These are phyloP conservation scores for Umbelopsis sp. DNA, from an alignment of 192 early-diverging fungal species.

Conservation along the genomic window DNA sequence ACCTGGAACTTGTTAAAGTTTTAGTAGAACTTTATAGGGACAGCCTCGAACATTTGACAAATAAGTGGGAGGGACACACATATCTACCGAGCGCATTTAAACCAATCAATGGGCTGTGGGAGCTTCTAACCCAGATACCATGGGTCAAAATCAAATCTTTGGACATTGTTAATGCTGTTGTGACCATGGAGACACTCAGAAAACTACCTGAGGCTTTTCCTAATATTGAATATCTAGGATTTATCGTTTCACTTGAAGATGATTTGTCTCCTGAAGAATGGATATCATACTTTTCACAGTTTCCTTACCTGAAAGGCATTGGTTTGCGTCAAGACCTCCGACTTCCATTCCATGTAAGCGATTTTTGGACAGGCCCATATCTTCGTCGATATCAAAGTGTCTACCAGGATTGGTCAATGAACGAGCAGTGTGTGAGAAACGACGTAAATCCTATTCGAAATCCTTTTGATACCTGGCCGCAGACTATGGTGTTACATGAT, in stretches of 20 bases:
- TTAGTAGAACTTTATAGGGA: not conserved
- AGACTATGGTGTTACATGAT: conserved; percentile 5
- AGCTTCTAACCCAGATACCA: not conserved
- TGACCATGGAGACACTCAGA: not conserved
- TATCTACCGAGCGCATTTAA: conserved; percentile 5
- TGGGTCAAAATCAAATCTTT: conserved; percentile 5
- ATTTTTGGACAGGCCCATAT: conserved; percentile 9
- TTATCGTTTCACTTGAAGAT: not conserved
- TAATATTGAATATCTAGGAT: conserved; percentile 1
- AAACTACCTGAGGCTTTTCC: not conserved
- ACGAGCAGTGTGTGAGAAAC: not conserved
- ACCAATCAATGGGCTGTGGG: not conserved
- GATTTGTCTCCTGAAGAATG: conserved; percentile 9
- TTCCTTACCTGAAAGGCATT: not conserved
- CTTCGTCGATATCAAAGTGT: not conserved
- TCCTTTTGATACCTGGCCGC: conserved; percentile 16
- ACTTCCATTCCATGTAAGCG: not conserved
- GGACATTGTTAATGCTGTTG: conserved; percentile 6
- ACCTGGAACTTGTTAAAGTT: not conserved
- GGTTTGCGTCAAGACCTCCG: conserved; percentile 11
- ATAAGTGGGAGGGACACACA: conserved; percentile 17
- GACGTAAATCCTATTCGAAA: not conserved
- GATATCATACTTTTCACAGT: conserved; percentile 1
- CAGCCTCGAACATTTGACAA: not conserved
- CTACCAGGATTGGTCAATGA: conserved; percentile 19